Base-by-base conservation (phyloP, 345 rosid genomes). In the Citrus unshiu region DNA sequence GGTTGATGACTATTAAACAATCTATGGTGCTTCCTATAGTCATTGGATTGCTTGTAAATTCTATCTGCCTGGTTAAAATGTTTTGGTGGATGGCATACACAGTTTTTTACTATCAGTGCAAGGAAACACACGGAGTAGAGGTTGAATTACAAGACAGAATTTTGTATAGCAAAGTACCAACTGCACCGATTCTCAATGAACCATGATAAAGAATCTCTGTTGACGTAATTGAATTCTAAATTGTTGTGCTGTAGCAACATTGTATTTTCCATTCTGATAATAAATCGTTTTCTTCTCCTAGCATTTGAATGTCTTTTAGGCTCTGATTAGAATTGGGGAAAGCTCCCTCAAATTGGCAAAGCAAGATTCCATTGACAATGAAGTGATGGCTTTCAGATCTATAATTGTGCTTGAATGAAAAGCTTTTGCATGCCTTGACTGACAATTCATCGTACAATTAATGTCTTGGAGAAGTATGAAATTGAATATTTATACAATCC, bases 121-220 rank as follows among this genome's bases (percentile, higher is more conserved):
- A 84, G 88, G 78, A 84, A 37, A 24, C 29, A 8, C 90, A 75
- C n/a, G 89, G 91, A 54, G 89, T 87, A 73, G 89, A 86, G 58
- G 80, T 83, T 73, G 92, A 89, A 67, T 75, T 82, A 58, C 80
- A 74, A 7, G 82, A 43, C 29, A 79, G 72, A 75, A 62, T 76
- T 30, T 87, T 80, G 64, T 90, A 90, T 67, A 72, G 82, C 16
- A 90, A 81, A 78, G 4, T 90, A 35, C 69, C 90, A 2, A 72
- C 87, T 40, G 9, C 70, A 24, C 83, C 81, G 49, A 29, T 80
- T 39, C 25, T 35, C 56, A 30, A 29, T 29, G 81, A 83, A 32
- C 72, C 78, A 5, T 83, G 78, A 81, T 32, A 22, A 51, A 43
- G 57, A 30, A 32, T 21, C 12, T 30, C 43, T 21, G n/a, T 51